Base-by-base conservation (phyloP, 768 basidiomycete species). In the Filobasidium wieringae region DNA sequence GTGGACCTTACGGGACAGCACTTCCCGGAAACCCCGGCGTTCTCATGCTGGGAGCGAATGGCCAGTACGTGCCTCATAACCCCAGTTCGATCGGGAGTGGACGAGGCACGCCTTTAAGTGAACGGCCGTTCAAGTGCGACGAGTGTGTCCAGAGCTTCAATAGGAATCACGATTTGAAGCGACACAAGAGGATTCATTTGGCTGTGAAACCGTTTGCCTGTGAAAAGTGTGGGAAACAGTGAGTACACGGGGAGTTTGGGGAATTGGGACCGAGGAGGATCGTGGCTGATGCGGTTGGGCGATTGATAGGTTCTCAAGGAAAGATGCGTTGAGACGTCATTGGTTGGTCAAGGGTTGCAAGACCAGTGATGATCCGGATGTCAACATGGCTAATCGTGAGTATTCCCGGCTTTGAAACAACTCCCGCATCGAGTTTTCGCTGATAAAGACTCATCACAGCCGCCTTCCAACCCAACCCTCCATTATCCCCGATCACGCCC, bases 121-220 rank as follows among this genome's bases (percentile, higher is more conserved):
- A 75, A 30, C 55, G 69, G 14, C 72, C 72, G 9, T 72, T 69
- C 68, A 72, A 72, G 61, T 75, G 74, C 53, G 72, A 75, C 51
- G 67, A 72, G 52, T 75, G 74, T 60, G 66, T 67, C 1, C 72
- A 72, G 53, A 70, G 70, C 61, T 75, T 75, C 58, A 75, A 74
- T 63, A 72, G 74, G 12, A 74, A 74, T 55, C 74, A 75, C 58
- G 74, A 75, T 56, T 52, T 74, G 51, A 75, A 75, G 53, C 64
- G 74, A 37, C 74, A 75, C 57, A 71, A 71, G 63, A 61, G 71
- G 43, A 74, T 75, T 14, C 74, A 75, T 49, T 60, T 74, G 26
- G 67, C 61, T 27, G 68, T 73, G 45, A 75, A 75, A 57, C 73
- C 74, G 22, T 75, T 71, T 51, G 66, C 66, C 1, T 75, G 74